These are phyloP conservation scores for Pyrenophora graminea DNA, from an alignment of 2,329 filamentous ascomycete genomes.

Conservation along the genomic window DNA sequence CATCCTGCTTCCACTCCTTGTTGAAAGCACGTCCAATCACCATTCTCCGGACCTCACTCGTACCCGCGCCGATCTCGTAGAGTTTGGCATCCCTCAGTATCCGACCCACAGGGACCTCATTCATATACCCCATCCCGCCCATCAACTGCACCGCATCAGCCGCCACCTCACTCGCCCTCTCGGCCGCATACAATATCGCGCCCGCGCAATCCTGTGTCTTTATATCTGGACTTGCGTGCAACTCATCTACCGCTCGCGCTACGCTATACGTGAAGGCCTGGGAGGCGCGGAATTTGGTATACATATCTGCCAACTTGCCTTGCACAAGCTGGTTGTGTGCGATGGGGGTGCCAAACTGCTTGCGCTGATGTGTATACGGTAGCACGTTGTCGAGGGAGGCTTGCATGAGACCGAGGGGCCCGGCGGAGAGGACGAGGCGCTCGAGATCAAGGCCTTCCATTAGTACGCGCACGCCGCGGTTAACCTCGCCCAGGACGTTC, in stretches of 20 bases:
- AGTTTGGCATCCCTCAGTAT: conserved; percentile 78
- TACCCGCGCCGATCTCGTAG: conserved; percentile 97
- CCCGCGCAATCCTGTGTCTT: conserved; percentile 92
- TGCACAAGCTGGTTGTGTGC: conserved; percentile 93
- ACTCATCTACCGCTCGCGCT: conserved; percentile 72
- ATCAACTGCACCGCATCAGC: conserved; percentile 90
- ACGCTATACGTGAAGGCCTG: conserved; percentile 87
- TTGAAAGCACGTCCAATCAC: conserved; percentile 93
- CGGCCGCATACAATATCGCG: conserved; percentile 89
- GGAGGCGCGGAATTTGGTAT: conserved; percentile 85
- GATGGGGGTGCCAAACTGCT: conserved; percentile 85
- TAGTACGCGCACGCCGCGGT: conserved; percentile 83
- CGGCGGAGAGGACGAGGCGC: conserved; percentile 85
- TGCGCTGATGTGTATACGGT: conserved; percentile 85
- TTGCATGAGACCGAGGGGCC: conserved; percentile 94
- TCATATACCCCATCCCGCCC: conserved; percentile 94
- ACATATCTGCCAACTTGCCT: conserved; percentile 94
- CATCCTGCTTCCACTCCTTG: conserved; percentile 66
- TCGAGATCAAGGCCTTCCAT: conserved; percentile 98
- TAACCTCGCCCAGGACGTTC: conserved; percentile 78
- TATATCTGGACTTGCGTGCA: conserved; percentile 59
- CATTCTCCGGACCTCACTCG: conserved; percentile 90
- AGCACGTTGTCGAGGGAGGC: conserved; percentile 81
- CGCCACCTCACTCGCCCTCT: conserved; percentile 83
- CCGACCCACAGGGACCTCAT: conserved; percentile 89